Evolutionary conservation across 805 yeast species (phyloP).

Genomic region (Myxozyma geophila): DNA sequence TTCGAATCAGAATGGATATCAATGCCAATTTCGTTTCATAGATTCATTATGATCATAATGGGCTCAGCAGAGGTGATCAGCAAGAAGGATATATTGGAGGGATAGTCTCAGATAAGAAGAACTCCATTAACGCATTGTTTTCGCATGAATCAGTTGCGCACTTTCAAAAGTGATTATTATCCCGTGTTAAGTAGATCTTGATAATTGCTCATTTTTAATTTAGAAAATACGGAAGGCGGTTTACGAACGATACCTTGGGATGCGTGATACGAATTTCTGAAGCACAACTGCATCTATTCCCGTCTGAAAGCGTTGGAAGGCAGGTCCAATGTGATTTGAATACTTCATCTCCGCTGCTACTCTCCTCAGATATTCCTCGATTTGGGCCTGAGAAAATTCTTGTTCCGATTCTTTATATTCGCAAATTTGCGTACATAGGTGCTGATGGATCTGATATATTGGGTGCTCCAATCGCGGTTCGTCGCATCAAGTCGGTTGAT

Average conservation of each 20-base stretch:
- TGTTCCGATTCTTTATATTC: conserved; percentile 18
- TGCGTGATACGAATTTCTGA: conserved; percentile 8
- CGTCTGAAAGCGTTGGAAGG: conserved; percentile 11
- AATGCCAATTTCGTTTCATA: neutral
- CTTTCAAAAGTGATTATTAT: conserved; percentile 1
- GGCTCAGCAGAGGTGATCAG: neutral
- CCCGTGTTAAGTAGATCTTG: neutral
- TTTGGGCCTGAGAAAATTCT: neutral
- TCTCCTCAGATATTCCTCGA: neutral
- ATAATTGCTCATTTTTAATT: neutral
- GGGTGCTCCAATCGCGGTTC: conserved; percentile 15
- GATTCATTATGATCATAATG: too few relatives aligned
- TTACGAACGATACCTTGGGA: conserved; percentile 16
- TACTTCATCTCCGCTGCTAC: neutral
- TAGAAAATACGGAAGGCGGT: conserved; percentile 13
- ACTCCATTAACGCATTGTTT: conserved; percentile 13
- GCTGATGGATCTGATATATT: conserved; percentile 20
- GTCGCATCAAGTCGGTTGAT: conserved; percentile 3
- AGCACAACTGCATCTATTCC: conserved; percentile 19
- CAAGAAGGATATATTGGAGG: conserved; percentile 13
- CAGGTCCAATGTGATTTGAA: conserved; percentile 11
- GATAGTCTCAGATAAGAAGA: conserved; percentile 16
- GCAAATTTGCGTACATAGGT: conserved; percentile 15
- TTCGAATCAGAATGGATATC: neutral
- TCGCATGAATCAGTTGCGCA: conserved; percentile 9